Base-by-base conservation (phyloP, 2,329 filamentous ascomycete genomes). In the Alternaria sp. region DNA sequence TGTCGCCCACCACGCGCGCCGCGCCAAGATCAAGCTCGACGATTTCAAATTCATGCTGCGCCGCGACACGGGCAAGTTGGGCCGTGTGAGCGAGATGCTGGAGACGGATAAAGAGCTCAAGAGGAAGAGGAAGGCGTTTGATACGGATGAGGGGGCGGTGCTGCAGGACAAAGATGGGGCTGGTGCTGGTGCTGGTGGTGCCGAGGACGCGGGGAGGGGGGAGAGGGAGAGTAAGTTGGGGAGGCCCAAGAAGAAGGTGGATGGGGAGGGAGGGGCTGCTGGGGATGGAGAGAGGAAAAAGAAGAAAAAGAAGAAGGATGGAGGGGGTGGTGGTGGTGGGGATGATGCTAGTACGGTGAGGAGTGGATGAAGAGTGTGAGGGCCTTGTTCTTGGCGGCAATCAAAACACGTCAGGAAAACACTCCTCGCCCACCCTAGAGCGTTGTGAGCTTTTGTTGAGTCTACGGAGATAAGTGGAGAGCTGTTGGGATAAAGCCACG, bases 21-120 rank as follows among this genome's bases (percentile, higher is more conserved):
- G 95, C 2, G 92, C 96, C 73, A 99, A 99, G 81, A 93, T 99
- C 81, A 99, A 99, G 79, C 92, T 96, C 73, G 94, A 97, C 74
- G 95, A 99, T 80, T 97, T 99, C 81, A 93, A 96, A 74, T 99
- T 96, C 80, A 93, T 93, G 39, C 87, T 98, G 69, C 88, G 95
- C 32, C 88, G 91, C 65, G 96, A 98, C 73, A 89, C 91, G 8
- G 84, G 87, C 60, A 96, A 96, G 76, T 84, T 98, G 43, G 95
- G 95, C 49, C 89, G 94, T 72, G 93, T 98, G 55, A 89, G 92
- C 76, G 93, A 97, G 81, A 88, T 96, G 74, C 86, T 97, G 67
- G 91, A 92, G 79, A 94, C 94, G 84, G 93, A 96, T 69, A 89
- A 89, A 75, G 89, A 93, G 75, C 88, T 98, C 64, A 95, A 95